Percentiles rank a stretch among this genome's conserved stretches.
These are phyloP conservation scores for Pseudonitzschia multiseries DNA, from an alignment of 108 stramenopile species.

Conservation along the genomic window DNA sequence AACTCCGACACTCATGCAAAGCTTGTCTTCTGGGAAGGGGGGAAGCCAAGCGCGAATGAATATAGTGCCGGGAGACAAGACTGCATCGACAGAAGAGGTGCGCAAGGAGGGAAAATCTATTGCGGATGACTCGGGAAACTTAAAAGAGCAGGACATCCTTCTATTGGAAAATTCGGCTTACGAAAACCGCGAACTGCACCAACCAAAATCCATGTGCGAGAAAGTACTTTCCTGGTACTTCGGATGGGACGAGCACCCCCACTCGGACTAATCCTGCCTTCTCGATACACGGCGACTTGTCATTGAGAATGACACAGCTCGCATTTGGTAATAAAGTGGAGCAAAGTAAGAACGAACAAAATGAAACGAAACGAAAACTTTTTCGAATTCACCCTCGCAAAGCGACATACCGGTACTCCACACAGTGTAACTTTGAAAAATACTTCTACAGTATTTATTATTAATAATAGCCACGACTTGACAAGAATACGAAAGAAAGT, in stretches of 20 bases:
- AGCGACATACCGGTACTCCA: no score
- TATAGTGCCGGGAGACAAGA: neutral
- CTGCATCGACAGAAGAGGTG: neutral
- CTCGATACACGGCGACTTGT: no score
- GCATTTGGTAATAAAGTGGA: no score
- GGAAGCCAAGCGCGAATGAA: neutral
- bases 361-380: no score
- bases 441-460: no score
- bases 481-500: no score
- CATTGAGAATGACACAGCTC: no score
- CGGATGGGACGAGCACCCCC: constrained; percentile 13
- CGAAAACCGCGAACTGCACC: neutral
- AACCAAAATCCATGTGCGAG: constrained; percentile 8
- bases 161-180: constrained; percentile 8
- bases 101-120: neutral
- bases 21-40: constrained; percentile 1
- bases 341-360: no score
- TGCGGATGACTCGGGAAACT: neutral
- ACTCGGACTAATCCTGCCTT: constrained; percentile 3
- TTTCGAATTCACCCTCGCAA: no score
- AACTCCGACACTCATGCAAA: constrained; percentile 7
- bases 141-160: constrained; percentile 7
- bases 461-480: no score
- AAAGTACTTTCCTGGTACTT: constrained; percentile 12
- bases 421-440: no score